phyloP scores from a whole-genome alignment of 441 rosid species.

The Erodium chrysanthum region DNA sequence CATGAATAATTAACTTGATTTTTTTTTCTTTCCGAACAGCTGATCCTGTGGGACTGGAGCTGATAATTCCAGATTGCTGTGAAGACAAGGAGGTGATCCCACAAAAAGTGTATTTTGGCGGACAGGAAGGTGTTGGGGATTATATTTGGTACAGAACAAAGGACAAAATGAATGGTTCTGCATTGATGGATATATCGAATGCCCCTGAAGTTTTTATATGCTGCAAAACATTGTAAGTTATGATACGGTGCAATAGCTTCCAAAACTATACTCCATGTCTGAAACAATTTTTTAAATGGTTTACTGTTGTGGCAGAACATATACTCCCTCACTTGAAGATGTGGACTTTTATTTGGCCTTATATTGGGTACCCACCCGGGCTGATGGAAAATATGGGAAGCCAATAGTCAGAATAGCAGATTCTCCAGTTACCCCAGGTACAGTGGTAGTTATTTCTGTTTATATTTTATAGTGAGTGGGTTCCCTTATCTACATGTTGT shows the following conservation, averaged over 20 bases:
- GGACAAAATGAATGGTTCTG: conserved; percentile 51
- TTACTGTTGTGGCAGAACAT: conserved; percentile 39
- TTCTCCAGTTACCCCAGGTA: conserved; percentile 82
- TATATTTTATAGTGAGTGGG: not conserved
- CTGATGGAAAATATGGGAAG: conserved; percentile 78
- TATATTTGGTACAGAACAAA: conserved; percentile 72
- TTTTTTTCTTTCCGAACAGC: conserved; percentile 40
- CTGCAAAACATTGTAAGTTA: conserved; percentile 64
- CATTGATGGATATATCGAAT: conserved; percentile 45
- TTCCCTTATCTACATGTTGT: not conserved
- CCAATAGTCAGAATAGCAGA: conserved; percentile 62
- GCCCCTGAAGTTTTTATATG: conserved; percentile 41
- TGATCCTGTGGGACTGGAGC: conserved; percentile 85
- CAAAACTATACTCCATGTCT: conserved; percentile 11
- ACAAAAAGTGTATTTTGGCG: conserved; percentile 76
- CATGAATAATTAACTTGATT: not conserved
- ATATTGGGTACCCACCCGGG: conserved; percentile 77
- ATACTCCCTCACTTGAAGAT: conserved; percentile 79
- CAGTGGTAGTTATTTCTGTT: conserved; percentile 9
- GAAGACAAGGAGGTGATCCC: conserved; percentile 71
- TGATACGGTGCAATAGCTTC: conserved; percentile 3
- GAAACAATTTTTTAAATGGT: conserved; percentile 6
- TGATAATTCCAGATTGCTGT: conserved; percentile 57
- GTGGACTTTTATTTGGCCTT: conserved; percentile 73
- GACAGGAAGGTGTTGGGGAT: conserved; percentile 78